Conservation (phyloP, 441 rosid genomes). For the Gossypium aridum region DNA sequence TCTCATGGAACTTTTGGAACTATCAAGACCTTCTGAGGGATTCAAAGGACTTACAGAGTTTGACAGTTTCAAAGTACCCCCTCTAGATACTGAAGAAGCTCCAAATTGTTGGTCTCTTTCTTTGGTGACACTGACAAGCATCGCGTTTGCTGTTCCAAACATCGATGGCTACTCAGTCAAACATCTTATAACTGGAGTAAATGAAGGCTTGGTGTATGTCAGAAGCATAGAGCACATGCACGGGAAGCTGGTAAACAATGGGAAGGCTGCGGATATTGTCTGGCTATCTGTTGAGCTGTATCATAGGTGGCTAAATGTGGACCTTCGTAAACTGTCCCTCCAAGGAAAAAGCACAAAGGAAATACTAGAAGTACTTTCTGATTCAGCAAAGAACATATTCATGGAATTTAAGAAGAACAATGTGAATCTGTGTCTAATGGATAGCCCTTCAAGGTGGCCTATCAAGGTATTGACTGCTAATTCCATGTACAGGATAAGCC, state of each 20-base stretch:
- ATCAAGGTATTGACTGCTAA: slow-evolving; percentile 61
- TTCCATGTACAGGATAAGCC: slow-evolving; percentile 73
- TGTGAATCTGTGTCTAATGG: slow-evolving; percentile 32
- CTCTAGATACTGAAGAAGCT: slow-evolving; percentile 47
- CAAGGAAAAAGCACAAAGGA: slow-evolving; percentile 37
- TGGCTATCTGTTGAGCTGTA: slow-evolving; percentile 66
- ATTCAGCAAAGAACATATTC: slow-evolving; percentile 42
- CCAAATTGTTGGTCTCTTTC: slow-evolving; percentile 78
- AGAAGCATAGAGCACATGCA: slow-evolving; percentile 38
- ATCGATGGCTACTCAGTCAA: slow-evolving; percentile 22
- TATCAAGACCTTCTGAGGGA: slow-evolving; percentile 34
- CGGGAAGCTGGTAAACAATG: slow-evolving; percentile 29
- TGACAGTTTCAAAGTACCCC: slow-evolving; percentile 38
- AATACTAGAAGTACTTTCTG: slow-evolving; percentile 42
- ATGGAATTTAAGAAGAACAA: slow-evolving; percentile 34
- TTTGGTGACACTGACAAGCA: slow-evolving; percentile 61
- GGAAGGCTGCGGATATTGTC: slow-evolving; percentile 51
- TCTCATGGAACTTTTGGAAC: slow-evolving; percentile 52
- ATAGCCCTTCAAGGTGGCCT: slow-evolving; percentile 65
- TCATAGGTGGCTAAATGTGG: slow-evolving; percentile 63
- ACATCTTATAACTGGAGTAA: slow-evolving; percentile 39
- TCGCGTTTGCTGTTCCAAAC: slow-evolving; percentile 55
- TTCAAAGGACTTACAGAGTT: slow-evolving; percentile 64
- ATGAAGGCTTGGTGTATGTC: slow-evolving; percentile 57
- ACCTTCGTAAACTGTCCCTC: slow-evolving; percentile 42